phyloP scores from a whole-genome alignment of 2,329 filamentous ascomycete species.

The Pseudonectria buxi region DNA sequence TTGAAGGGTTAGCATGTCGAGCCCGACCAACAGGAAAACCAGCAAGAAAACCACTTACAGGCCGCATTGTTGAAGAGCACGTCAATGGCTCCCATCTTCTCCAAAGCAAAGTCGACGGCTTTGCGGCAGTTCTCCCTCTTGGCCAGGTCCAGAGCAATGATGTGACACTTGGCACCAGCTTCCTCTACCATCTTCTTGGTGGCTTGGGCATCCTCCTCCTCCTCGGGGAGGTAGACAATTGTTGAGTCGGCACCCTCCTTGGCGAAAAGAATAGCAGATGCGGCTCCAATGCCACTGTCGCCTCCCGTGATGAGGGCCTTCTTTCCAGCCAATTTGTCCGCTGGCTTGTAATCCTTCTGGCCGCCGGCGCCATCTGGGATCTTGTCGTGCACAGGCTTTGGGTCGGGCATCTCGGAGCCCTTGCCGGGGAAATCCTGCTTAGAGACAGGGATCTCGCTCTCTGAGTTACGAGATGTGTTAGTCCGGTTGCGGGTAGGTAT shows the following conservation, averaged over 20 bases:
- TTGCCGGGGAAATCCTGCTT: conserved; percentile 25
- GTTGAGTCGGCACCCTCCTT: conserved; percentile 72
- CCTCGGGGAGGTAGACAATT: conserved; percentile 68
- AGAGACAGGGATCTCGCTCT: conserved; percentile 20
- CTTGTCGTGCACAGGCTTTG: conserved; percentile 53
- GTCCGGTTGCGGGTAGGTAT: background rate
- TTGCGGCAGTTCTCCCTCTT: conserved; percentile 62
- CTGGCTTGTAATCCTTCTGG: conserved; percentile 64
- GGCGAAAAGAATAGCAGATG: conserved; percentile 69
- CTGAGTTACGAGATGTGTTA: conserved; percentile 27
- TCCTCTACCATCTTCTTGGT: conserved; percentile 66
- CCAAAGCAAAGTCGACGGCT: conserved; percentile 58
- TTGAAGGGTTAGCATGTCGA: background rate
- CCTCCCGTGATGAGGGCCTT: conserved; percentile 76
- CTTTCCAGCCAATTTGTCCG: conserved; percentile 68
- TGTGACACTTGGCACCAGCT: conserved; percentile 57
- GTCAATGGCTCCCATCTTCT: conserved; percentile 62
- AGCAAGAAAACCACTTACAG: conserved; percentile 44
- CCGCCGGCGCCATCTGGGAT: conserved; percentile 62
- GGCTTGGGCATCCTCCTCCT: conserved; percentile 68
- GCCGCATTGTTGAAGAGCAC: conserved; percentile 71
- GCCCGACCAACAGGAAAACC: no score
- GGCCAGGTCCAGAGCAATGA: conserved; percentile 58
- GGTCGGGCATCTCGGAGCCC: conserved; percentile 23
- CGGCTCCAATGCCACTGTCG: conserved; percentile 71